Base-by-base conservation (phyloP, 176 grass and related monocot genomes). In the Raddia guianensis region DNA sequence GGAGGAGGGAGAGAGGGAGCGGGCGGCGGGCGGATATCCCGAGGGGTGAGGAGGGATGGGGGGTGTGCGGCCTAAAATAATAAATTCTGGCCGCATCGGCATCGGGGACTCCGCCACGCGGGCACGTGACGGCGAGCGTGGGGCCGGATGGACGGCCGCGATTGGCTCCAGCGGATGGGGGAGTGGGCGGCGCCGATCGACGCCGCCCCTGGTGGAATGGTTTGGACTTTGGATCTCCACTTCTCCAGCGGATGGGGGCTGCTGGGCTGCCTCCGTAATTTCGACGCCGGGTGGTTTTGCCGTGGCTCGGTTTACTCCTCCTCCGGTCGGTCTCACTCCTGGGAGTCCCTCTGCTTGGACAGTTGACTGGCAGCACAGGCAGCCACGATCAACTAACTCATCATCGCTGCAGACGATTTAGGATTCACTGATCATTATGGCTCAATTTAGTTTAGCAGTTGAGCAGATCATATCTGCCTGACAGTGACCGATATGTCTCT, bases 71-170 rank as follows among this genome's bases (percentile, higher is more conserved):
- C 81, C 81, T 80, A 76, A 72, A 76, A 76, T 75, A 85, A 70
- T 70, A 71, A 57, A 57, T 82, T 85, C 66, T 65, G 32, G 59
- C 73, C 34, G 76, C 27, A 52, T 55, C 87, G 56, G 57, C 82
- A 66, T 89, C 12, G 83, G 78, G 78, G 59, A 82, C 77, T 89
- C 87, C 87, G 87, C 87, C 82, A 9, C 62, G 20, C 44, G 9
- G 76, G 68, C 68, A 73, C 76, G 84, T 86, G 84, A 58, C 63
- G 12, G 50, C 9, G 4, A 42, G 33, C 1, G 34, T 6, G 49
- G 19, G 4, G 9, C 8, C 20, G 6, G 40, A 37, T 16, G 67
- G 43, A 71, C 79, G 66, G 79, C 32, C 1, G 0, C 2, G 68
- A 49, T 50, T 18, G 0, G 43, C 0, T 9, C 44, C 68, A 66